Evolutionary conservation across 495 filamentous ascomycete species (phyloP).

Genomic region (Friedmanniomyces simplex): DNA sequence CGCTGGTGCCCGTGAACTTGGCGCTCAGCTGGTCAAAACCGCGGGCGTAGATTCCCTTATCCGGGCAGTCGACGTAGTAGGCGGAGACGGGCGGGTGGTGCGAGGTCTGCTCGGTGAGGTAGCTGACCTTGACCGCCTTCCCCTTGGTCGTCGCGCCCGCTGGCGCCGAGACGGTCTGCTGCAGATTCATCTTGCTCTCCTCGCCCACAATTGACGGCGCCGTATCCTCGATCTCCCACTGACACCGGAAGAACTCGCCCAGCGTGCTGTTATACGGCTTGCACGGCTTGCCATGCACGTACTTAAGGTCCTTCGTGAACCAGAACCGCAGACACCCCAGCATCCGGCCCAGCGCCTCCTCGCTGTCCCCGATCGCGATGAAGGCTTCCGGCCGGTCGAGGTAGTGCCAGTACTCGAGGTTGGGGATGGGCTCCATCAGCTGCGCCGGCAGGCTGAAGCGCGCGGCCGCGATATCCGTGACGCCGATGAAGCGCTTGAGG

Average conservation of each 20-base stretch:
- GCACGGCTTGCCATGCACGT: constrained; percentile 95
- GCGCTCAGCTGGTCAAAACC: constrained; percentile 94
- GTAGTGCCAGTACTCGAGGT: constrained; percentile 98
- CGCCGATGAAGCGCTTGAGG: constrained; percentile 84
- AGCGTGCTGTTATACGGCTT: constrained; percentile 97
- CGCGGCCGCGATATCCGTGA: constrained; percentile 87
- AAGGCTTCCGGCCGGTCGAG: constrained; percentile 93
- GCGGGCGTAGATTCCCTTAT: constrained; percentile 76
- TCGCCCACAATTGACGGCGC: constrained; percentile 36
- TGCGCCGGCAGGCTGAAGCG: constrained; percentile 93
- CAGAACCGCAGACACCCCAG: constrained; percentile 88
- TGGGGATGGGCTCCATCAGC: constrained; percentile 88
- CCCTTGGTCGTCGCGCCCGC: constrained; percentile 9
- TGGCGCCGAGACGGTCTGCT: constrained; percentile 34
- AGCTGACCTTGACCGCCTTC: constrained; percentile 66
- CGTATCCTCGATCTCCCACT: constrained; percentile 78
- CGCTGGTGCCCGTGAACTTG: constrained; percentile 93
- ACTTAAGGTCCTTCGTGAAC: constrained; percentile 99
- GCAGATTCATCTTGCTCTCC: constrained; percentile 27
- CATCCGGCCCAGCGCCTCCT: constrained; percentile 85
- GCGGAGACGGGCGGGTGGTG: constrained; percentile 97
- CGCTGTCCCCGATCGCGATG: constrained; percentile 87
- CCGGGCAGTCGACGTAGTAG: constrained; percentile 86
- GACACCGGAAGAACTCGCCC: constrained; percentile 98
- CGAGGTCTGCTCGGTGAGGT: constrained; percentile 94